Base-by-base conservation (phyloP, 345 rosid species). In the Eucalyptus sp. region DNA sequence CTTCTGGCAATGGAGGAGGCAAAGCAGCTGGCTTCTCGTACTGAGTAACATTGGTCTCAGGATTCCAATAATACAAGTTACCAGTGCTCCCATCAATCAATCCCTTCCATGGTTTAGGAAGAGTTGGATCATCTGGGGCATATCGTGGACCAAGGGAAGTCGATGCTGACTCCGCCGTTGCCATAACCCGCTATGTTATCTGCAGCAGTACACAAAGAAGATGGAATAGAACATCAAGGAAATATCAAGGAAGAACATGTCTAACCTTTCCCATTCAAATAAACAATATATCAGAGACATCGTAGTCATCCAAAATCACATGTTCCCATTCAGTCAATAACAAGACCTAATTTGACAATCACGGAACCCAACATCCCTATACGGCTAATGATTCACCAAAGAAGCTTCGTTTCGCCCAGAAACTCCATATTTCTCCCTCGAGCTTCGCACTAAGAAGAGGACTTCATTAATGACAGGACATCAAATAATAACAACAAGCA, bases 101-200 rank as follows among this genome's bases (percentile, higher is more conserved):
- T 50, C 99, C 99, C 91, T 92, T 93, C 99, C 99, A 98, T n/a
- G 99, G 99, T 90, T 94, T 93, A 6, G 99, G 99, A 91, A 98
- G 98, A 50, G 95, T 93, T 16, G 98, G 98, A 86, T 98, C 99
- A 76, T 97, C 99, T 1, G 99, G 99, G 10, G 99, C 99, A 91
- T 94, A 98, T 46, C 98, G 91, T 5, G 98, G 99, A 87, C 98
- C 99, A 76, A 76, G 84, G 48, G 83, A 76, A 76, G 83, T 71
- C 86, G 92, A 90, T 87, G 97, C 90, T 46, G 94, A 92, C 90
- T 96, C 99, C 31, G 96, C 88, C 17, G 95, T 88, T 81, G 96
- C 95, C 99, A 96, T 96, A 41, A 76, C 48, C 48, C 15, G 8
- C 84, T 41, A 76, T 76, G 48, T 76, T 76, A 76, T 76, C 84